Conservation (phyloP, 2,329 filamentous ascomycete genomes). For the Trichophaea hybrida region DNA sequence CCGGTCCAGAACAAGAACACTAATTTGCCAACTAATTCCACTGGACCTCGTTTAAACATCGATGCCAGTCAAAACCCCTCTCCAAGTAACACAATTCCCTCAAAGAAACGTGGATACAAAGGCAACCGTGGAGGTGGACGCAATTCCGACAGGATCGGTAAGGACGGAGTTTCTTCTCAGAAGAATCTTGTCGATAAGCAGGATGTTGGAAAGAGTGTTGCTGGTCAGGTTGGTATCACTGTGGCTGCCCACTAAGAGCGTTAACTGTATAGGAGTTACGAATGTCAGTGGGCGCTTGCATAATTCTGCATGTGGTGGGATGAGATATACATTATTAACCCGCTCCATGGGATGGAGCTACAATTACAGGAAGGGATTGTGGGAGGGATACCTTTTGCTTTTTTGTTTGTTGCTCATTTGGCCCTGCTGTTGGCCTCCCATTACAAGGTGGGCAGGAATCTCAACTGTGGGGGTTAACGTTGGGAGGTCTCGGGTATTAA, state of each 20-base stretch:
- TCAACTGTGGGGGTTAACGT: too few relatives aligned
- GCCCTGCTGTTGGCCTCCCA: too few relatives aligned
- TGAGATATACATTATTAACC: too few relatives aligned
- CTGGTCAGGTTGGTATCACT: neutral
- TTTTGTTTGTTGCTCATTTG: too few relatives aligned
- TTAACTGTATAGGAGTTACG: too few relatives aligned
- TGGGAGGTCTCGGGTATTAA: too few relatives aligned
- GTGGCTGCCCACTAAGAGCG: neutral
- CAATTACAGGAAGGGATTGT: too few relatives aligned
- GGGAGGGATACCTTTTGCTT: too few relatives aligned
- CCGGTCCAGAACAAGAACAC: neutral
- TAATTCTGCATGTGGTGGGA: too few relatives aligned
- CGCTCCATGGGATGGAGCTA: too few relatives aligned
- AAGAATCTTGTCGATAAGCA: neutral
- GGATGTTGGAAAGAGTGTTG: neutral
- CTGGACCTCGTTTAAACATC: neutral
- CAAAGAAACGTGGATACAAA: neutral
- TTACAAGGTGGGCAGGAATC: too few relatives aligned
- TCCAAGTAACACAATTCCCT: neutral
- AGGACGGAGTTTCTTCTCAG: neutral
- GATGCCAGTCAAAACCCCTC: neutral
- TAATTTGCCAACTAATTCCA: neutral
- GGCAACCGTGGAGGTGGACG: neutral
- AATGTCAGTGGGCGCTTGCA: too few relatives aligned
- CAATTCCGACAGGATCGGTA: neutral